Evolutionary conservation across 495 filamentous ascomycete genomes (phyloP).

Genomic region (Achaetomiella virescens): DNA sequence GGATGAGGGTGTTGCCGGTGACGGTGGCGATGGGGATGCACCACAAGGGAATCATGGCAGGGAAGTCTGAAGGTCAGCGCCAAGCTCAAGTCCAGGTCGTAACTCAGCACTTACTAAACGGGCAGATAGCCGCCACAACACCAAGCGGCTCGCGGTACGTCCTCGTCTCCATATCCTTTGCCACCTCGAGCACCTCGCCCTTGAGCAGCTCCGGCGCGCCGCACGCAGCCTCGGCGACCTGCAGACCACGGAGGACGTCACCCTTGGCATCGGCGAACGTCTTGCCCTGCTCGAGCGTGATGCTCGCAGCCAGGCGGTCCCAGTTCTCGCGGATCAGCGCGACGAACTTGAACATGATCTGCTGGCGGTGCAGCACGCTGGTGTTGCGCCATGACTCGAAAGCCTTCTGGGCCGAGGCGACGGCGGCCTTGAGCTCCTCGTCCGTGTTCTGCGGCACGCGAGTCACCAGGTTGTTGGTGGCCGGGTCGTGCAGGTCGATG

Average conservation of each 20-base stretch:
- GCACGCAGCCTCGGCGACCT: slow-evolving; percentile 95
- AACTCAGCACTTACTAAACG: slow-evolving; percentile 71
- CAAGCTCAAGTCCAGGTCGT: not conserved
- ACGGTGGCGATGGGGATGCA: slow-evolving; percentile 91
- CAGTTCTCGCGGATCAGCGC: slow-evolving; percentile 86
- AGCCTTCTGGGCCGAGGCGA: slow-evolving; percentile 80
- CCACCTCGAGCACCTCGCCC: slow-evolving; percentile 91
- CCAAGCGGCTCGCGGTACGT: slow-evolving; percentile 90
- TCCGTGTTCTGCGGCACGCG: slow-evolving; percentile 95
- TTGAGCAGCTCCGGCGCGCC: slow-evolving; percentile 90
- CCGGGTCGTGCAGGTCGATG: slow-evolving; percentile 92
- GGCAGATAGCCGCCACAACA: slow-evolving; percentile 94
- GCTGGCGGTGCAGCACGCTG: slow-evolving; percentile 78
- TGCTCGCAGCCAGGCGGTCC: slow-evolving; percentile 91
- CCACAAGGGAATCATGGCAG: slow-evolving; percentile 99
- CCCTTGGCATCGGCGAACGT: slow-evolving; percentile 93
- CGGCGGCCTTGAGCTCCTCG: slow-evolving; percentile 80
- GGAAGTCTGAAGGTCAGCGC: slow-evolving; percentile 69
- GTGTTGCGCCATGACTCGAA: slow-evolving; percentile 83
- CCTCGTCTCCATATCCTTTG: slow-evolving; percentile 98
- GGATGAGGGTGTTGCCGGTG: slow-evolving; percentile 86
- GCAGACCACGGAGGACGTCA: slow-evolving; percentile 89
- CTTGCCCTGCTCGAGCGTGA: slow-evolving; percentile 97
- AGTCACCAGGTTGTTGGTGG: slow-evolving; percentile 96
- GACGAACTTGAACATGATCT: slow-evolving; percentile 97